These are phyloP conservation scores for Hypoxylon sp. DNA, from an alignment of 2,329 filamentous ascomycete species.

Conservation along the genomic window DNA sequence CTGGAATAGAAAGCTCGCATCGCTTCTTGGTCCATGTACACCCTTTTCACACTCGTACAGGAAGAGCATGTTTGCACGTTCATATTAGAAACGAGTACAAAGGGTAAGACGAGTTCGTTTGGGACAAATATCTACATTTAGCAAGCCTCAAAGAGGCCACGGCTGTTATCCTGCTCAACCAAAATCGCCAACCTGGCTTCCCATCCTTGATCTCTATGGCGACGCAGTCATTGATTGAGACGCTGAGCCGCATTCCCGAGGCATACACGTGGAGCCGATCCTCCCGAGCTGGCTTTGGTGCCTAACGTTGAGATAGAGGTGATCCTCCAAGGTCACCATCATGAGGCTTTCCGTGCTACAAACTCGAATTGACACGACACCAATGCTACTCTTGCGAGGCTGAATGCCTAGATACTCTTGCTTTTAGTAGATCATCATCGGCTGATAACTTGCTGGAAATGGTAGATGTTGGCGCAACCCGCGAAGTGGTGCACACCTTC, in stretches of 20 bases:
- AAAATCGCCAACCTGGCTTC: background rate
- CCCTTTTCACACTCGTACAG: background rate
- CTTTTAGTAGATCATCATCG: background rate
- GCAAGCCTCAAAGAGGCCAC: background rate
- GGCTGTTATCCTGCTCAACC: background rate
- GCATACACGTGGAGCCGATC: background rate
- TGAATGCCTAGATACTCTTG: conserved; percentile 1
- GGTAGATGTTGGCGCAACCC: conserved; percentile 32
- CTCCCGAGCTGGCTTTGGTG: conserved; percentile 16
- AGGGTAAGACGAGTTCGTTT: background rate
- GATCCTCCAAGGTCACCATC: background rate
- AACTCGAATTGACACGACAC: conserved; percentile 9
- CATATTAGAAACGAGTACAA: background rate
- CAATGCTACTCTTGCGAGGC: conserved; percentile 15
- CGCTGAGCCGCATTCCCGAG: background rate
- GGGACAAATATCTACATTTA: background rate
- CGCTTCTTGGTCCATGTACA: background rate
- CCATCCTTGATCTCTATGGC: background rate
- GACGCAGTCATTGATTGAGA: background rate
- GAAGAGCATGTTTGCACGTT: background rate
- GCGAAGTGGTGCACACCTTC: conserved; percentile 24
- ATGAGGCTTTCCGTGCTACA: conserved; percentile 1
- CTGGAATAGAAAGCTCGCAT: background rate
- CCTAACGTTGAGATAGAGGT: conserved; percentile 12
- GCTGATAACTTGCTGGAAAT: conserved; percentile 17